phyloP scores from a whole-genome alignment of 495 filamentous ascomycete genomes.

The Thozetella sp. region DNA sequence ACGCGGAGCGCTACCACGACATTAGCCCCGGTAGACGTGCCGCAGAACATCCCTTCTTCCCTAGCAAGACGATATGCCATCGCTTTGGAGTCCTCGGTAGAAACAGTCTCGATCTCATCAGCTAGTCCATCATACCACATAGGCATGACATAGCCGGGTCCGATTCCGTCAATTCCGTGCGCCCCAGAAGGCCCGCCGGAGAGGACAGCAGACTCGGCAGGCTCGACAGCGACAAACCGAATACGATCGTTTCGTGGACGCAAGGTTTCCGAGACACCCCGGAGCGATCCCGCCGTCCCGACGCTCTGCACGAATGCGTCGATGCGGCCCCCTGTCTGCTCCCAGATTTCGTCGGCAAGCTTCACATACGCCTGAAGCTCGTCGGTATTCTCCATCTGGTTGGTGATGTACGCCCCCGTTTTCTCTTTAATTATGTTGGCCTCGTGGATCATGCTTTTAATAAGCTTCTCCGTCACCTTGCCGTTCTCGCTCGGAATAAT shows the following conservation, averaged over 20 bases:
- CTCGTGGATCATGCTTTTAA: conserved; percentile 4
- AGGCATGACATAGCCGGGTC: conserved; percentile 4
- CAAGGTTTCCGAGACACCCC: conserved; percentile 2
- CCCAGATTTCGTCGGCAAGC: conserved; percentile 3
- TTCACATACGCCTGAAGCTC: conserved; percentile 3
- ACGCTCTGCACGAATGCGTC: conserved; percentile 7
- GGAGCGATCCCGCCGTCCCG: neutral
- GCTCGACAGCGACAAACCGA: conserved; percentile 7
- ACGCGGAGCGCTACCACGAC: conserved; percentile 1
- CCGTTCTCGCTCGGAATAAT: conserved; percentile 5
- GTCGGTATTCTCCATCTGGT: conserved; percentile 6
- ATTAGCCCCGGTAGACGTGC: conserved; percentile 4
- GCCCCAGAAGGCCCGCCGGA: conserved; percentile 2
- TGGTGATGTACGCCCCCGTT: conserved; percentile 4
- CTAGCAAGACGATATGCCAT: conserved; percentile 4
- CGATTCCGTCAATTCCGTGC: conserved; percentile 5
- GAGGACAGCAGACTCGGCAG: conserved; percentile 4
- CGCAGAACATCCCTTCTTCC: conserved; percentile 6
- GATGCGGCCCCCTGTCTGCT: conserved; percentile 3
- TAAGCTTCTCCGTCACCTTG: conserved; percentile 6
- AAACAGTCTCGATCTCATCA: conserved; percentile 1
- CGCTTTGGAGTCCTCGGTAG: neutral
- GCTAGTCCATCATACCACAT: conserved; percentile 4
- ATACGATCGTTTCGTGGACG: neutral
- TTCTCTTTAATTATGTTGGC: neutral